Evolutionary conservation across 148 eudicot genomes (phyloP), one percentile per base, ranked within the genome.

Genomic region (Amaranthus hypochondriacus): DNA sequence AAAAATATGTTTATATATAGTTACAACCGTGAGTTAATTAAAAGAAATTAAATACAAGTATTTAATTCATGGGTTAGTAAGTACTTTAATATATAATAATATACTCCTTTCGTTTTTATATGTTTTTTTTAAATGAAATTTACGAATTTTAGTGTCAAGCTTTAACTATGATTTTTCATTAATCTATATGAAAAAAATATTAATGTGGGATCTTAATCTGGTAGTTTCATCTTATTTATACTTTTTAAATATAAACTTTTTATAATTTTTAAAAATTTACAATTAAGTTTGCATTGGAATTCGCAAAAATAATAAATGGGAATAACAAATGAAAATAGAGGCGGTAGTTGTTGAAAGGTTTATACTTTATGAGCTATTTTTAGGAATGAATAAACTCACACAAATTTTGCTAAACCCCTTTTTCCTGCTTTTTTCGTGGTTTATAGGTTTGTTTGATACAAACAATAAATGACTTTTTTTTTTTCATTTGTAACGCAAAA

Each of bases 261-360:
- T 7, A 67, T 4, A 46, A 8, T 67, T 21, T 44, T 64, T 64
- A 2, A 64, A 63, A 44, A 28, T 2, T 0, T 28, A 28, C 39
- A 28, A 28, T 28, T 28, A 28, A 28, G 2, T 28, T 2, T 28
- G 39, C 0, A 28, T 28, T 28, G 39, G 39, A 28, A 28, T 28
- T 28, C 39, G 39, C 2, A 28, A 28, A 28, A 28, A 28, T 28
- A 28, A 28, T 28, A 28, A 28, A 28, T 28, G 2, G 39, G 39
- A 28, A 28, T 28, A 28, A 28, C 39, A 28, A 28, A 28, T 28
- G 39, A 28, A 28, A 28, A 28, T 28, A 28, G 39, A 28, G 39
- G 39, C 2, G 39, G 28, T 21, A 74, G 56, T 49, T 11, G 78
- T 68, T 68, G 57, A 21, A 56, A 75, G 57, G 70, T 55, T 42